Conservation (phyloP, 768 basidiomycete species). For the Paxillus ammoniavirescens region DNA sequence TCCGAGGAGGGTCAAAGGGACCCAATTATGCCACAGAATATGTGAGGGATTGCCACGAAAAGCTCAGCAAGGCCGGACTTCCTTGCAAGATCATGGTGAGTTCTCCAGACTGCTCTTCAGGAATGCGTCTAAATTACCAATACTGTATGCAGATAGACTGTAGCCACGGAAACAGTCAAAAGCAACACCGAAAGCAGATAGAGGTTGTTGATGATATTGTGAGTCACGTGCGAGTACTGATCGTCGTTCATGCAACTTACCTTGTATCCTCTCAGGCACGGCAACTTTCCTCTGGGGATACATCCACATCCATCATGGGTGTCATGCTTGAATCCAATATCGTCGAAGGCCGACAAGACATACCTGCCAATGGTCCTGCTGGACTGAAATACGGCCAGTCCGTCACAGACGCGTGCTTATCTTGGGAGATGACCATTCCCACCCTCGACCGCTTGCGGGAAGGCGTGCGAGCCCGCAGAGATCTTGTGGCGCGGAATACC, state of each 20-base stretch:
- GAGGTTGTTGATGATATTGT: constrained; percentile 92
- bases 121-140: neutral
- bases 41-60: constrained; percentile 72
- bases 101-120: constrained; percentile 1
- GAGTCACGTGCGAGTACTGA: constrained; percentile 5
- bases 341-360: constrained; percentile 82
- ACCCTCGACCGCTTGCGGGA: constrained; percentile 82
- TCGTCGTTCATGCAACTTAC: constrained; percentile 9
- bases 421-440: constrained; percentile 85
- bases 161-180: constrained; percentile 93
- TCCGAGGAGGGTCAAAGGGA: constrained; percentile 85
- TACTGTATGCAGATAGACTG: constrained; percentile 73
- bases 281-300: constrained; percentile 72
- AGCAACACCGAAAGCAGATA: constrained; percentile 86
- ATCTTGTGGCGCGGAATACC: constrained; percentile 38
- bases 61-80: constrained; percentile 77
- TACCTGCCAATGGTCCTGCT: constrained; percentile 67
- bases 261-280: constrained; percentile 46
- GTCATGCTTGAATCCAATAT: constrained; percentile 97
- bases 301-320: constrained; percentile 75
- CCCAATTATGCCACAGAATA: constrained; percentile 85
- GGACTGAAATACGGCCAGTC: constrained; percentile 82
- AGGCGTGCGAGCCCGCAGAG: constrained; percentile 78
- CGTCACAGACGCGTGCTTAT: constrained; percentile 87
- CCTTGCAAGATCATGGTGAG: constrained; percentile 83